Evolutionary conservation across 257 asterid genomes (phyloP), one percentile per base, ranked within the genome.

Genomic region (Gentiana macrophylla): DNA sequence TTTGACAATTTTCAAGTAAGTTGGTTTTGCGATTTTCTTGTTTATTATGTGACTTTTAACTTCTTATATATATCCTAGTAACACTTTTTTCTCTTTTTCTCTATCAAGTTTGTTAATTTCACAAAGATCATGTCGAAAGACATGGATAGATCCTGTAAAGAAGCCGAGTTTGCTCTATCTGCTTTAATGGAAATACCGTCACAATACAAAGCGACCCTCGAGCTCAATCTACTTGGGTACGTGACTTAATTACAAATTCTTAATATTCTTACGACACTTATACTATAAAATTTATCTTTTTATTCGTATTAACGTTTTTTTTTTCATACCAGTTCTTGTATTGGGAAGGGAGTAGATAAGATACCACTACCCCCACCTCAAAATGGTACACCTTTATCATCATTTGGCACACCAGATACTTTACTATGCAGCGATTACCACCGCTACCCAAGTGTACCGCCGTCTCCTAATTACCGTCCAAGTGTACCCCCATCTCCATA

Each of bases 141-240:
- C 24, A 24, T 65, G 63, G 10, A 79, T 41, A 76, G 77, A 52
- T 69, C 95, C 65, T 74, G 87, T 69, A 90, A 84, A 74, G 98
- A 90, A 77, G 84, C 96, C 3, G 98, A 86, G 75, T 90, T 90
- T 79, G 86, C 98, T 56, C 91, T 90, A 65, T 65, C 86, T 12
- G 95, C 98, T 38, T 80, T 90, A 65, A 90, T 90, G 98, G 98
- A 90, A 71, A 90, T 90, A 69, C 98, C 98, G 34, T 57, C 94
- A 64, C 98, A 90, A 71, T 90, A 90, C 56, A 86, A 77, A 77
- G 96, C 98, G 13, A 90, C 98, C 4, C 70, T 90, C 55, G 98
- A 90, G 84, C 89, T 90, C 43, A 72, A 80, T 65, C 74, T 90
- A 65, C 86, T 90, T 60, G 95, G 95, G 98, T 87, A 76, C 63